Conservation (phyloP, 345 rosid species). For the Populus alba region DNA sequence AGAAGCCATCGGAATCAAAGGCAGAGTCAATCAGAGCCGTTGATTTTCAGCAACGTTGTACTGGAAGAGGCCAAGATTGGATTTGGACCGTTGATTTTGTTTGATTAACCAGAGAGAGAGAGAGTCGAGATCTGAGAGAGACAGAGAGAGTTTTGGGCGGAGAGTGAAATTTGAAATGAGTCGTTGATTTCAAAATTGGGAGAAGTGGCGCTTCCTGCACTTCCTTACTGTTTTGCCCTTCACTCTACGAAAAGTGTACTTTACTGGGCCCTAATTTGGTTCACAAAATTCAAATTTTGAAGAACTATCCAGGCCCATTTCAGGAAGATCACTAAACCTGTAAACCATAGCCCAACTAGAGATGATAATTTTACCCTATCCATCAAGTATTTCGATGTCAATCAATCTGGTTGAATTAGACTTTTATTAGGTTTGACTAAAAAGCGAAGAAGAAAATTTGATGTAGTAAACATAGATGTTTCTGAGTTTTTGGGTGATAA, state of each 20-base stretch:
- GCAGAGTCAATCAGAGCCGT: not conserved
- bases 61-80: not conserved
- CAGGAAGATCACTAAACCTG: not conserved
- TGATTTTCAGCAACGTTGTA: not conserved
- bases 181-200: conserved; percentile 25
- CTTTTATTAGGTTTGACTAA: too few species aligned
- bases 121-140: conserved; percentile 2
- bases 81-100: not conserved
- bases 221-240: not conserved
- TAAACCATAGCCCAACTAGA: too few species aligned
- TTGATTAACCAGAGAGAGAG: not conserved
- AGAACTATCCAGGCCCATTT: not conserved
- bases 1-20: conserved; percentile 42
- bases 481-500: too few species aligned
- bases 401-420: too few species aligned
- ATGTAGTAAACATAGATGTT: too few species aligned
- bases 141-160: conserved; percentile 13
- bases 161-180: conserved; percentile 35
- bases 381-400: too few species aligned
- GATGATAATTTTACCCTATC: too few species aligned
- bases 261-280: not conserved
- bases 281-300: not conserved
- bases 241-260: not conserved
- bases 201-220: conserved; percentile 24
- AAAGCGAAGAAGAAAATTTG: too few species aligned